Conservation (phyloP, 805 yeast species). For the Schwanniomyces polymorphus region DNA sequence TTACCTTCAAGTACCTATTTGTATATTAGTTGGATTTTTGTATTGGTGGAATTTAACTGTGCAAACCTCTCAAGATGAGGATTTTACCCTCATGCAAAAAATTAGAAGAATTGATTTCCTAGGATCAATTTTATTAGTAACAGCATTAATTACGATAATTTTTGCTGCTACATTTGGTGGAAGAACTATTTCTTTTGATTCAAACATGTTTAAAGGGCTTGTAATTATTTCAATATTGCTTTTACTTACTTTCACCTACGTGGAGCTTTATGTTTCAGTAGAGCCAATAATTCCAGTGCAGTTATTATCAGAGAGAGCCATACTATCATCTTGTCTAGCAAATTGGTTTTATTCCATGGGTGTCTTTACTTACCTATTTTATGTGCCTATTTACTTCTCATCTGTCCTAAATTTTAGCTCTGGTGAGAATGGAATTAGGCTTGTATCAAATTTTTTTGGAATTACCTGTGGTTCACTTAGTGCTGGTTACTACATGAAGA, state of each 20-base stretch:
- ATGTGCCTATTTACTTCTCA: slow-evolving; percentile 65
- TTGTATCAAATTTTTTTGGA: slow-evolving; percentile 67
- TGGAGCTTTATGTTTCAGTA: slow-evolving; percentile 49
- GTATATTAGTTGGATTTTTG: slow-evolving; percentile 41
- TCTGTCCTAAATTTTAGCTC: slow-evolving; percentile 55
- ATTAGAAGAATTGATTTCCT: slow-evolving; percentile 60
- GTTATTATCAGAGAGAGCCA: slow-evolving; percentile 57
- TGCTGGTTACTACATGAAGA: slow-evolving; percentile 64
- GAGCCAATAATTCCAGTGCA: slow-evolving; percentile 70
- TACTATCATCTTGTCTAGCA: slow-evolving; percentile 61
- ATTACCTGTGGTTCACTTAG: slow-evolving; percentile 65
- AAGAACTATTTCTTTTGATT: slow-evolving; percentile 46
- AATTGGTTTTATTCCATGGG: slow-evolving; percentile 73
- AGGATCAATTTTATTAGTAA: slow-evolving; percentile 62
- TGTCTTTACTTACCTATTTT: slow-evolving; percentile 60
- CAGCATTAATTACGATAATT: slow-evolving; percentile 55
- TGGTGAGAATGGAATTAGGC: slow-evolving; percentile 55
- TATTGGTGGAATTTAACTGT: slow-evolving; percentile 36
- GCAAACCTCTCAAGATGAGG: slow-evolving; percentile 56
- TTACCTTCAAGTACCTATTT: slow-evolving; percentile 38
- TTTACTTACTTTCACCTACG: slow-evolving; percentile 43
- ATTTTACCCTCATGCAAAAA: slow-evolving; percentile 44
- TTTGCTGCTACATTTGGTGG: slow-evolving; percentile 68
- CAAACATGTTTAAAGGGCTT: slow-evolving; percentile 36
- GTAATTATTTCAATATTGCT: slow-evolving; percentile 33